A percentile compares a stretch with the other conserved stretches of the same genome.
These are phyloP conservation scores for Petrea volubilis DNA, from an alignment of 257 asterid species.

Conservation along the genomic window DNA sequence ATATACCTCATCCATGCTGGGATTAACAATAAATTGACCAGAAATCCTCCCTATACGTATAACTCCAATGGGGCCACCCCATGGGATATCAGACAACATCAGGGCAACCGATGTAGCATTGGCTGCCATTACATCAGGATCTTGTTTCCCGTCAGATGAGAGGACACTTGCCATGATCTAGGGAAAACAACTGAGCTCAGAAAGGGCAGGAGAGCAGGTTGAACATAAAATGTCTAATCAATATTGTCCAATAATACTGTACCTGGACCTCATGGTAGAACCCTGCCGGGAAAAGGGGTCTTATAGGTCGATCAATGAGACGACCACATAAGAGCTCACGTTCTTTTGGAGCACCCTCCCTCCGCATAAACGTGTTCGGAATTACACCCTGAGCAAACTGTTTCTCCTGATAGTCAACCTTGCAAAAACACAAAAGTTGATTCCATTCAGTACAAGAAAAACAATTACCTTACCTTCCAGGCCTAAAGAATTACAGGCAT, in stretches of 20 bases:
- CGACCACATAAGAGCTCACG: constrained; percentile 97
- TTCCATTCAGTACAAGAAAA: constrained; percentile 13
- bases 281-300: constrained; percentile 95
- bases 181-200: neutral
- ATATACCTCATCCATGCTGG: constrained; percentile 92
- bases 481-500: constrained; percentile 2
- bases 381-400: constrained; percentile 92
- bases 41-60: constrained; percentile 85
- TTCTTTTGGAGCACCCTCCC: constrained; percentile 99
- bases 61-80: constrained; percentile 99
- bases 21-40: constrained; percentile 83
- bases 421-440: constrained; percentile 24
- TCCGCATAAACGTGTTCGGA: constrained; percentile 85
- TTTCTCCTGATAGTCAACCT: constrained; percentile 99
- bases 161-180: constrained; percentile 90
- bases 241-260: constrained; percentile 11
- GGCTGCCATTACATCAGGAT: constrained; percentile 98
- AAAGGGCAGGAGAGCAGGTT: constrained; percentile 13
- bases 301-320: constrained; percentile 87
- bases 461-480: neutral
- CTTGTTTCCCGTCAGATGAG: constrained; percentile 92
- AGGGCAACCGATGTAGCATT: constrained; percentile 97
- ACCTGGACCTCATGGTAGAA: constrained; percentile 99
- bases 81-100: constrained; percentile 93
- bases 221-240: constrained; percentile 5